phyloP scores from a whole-genome alignment of 2,329 filamentous ascomycete genomes.

The Paecilomyces sp. region DNA sequence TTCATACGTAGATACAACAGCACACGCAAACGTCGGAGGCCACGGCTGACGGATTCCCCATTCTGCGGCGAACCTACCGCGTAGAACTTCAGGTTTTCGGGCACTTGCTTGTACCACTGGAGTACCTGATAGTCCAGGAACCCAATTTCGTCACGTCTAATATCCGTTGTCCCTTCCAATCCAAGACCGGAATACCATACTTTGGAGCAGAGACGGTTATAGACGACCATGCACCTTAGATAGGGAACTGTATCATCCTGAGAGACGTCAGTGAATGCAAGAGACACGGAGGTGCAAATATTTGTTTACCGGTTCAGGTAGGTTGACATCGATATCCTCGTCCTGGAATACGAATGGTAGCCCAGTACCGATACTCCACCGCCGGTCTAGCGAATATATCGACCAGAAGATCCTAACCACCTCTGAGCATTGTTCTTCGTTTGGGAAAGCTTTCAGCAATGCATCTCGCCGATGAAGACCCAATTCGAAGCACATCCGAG shows the following conservation, averaged over 20 bases:
- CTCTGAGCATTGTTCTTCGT: slow-evolving; percentile 60
- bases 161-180: slow-evolving; percentile 57
- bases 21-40: slow-evolving; percentile 67
- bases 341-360: slow-evolving; percentile 82
- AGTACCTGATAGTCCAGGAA: slow-evolving; percentile 76
- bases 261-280: slow-evolving; percentile 9
- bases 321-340: slow-evolving; percentile 70
- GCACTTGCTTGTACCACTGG: slow-evolving; percentile 74
- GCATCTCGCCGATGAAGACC: slow-evolving; percentile 76
- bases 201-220: slow-evolving; percentile 74
- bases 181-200: slow-evolving; percentile 77
- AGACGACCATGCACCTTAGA: slow-evolving; percentile 75
- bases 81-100: slow-evolving; percentile 58
- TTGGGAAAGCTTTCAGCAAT: slow-evolving; percentile 58
- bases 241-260: slow-evolving; percentile 54
- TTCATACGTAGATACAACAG: slow-evolving; percentile 82
- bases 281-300: background rate
- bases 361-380: slow-evolving; percentile 86
- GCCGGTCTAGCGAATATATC: slow-evolving; percentile 73
- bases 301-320: slow-evolving; percentile 66
- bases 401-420: slow-evolving; percentile 77
- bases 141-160: slow-evolving; percentile 68
- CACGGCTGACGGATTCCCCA: slow-evolving; percentile 52
- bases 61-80: slow-evolving; percentile 44
- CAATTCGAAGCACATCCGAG: slow-evolving; percentile 70